Percentiles rank a stretch among this genome's conserved stretches.
Conservation (phyloP, 2,329 filamentous ascomycete genomes). For the Penicillium sp. region DNA sequence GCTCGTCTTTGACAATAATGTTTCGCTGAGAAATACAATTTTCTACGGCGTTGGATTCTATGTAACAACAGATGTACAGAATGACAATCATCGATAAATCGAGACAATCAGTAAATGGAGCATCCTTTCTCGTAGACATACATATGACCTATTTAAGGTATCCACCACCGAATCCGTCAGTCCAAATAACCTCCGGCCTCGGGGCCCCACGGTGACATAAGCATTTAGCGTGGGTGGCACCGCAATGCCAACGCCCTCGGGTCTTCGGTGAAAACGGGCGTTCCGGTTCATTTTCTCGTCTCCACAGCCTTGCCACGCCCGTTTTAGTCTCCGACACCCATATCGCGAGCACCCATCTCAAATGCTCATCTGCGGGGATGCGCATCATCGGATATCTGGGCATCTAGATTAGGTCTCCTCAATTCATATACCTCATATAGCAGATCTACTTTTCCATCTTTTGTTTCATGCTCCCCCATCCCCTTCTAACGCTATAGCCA, state of each 20-base stretch:
- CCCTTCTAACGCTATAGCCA: no score
- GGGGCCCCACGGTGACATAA: no score
- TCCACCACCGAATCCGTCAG: slow-evolving; percentile 4
- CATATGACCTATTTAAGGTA: slow-evolving; percentile 10
- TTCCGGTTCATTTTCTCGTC: slow-evolving; percentile 35
- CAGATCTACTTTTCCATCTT: no score
- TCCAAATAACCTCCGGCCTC: no score
- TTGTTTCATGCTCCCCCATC: no score
- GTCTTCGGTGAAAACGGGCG: no score
- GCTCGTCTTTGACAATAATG: slow-evolving; percentile 6
- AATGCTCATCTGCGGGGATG: slow-evolving; percentile 4
- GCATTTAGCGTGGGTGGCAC: no score
- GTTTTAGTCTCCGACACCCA: slow-evolving; percentile 19
- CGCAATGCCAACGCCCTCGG: no score
- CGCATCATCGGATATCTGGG: neutral
- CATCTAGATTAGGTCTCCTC: neutral
- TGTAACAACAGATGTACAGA: slow-evolving; percentile 26
- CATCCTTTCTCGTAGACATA: neutral
- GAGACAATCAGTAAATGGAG: slow-evolving; percentile 2
- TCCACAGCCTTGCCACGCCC: slow-evolving; percentile 20
- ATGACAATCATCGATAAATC: slow-evolving; percentile 15
- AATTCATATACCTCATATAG: neutral
- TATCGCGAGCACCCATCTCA: slow-evolving; percentile 33
- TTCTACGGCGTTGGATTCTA: slow-evolving; percentile 15
- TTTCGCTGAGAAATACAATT: slow-evolving; percentile 14